Conservation (phyloP, 768 basidiomycete species). For the Kwoniella dendrophila region DNA sequence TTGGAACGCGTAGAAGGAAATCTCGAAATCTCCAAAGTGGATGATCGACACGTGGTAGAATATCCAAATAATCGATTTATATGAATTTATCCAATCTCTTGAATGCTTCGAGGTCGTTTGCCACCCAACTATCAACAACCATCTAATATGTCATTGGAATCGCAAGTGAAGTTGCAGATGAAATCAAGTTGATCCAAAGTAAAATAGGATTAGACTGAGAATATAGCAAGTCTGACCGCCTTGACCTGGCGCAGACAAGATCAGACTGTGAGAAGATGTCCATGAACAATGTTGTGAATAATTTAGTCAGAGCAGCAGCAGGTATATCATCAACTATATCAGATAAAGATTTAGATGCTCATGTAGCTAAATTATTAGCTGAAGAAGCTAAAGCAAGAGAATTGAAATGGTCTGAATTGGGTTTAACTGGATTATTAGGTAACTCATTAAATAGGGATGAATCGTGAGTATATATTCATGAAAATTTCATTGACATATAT, state of each 20-base stretch:
- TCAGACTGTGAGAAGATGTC: slow-evolving; percentile 31
- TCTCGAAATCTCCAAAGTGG: neutral
- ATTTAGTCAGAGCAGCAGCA: slow-evolving; percentile 53
- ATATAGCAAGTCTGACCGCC: no score
- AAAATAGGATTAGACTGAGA: no score
- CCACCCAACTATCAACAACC: slow-evolving; percentile 9
- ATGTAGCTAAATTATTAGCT: slow-evolving; percentile 87
- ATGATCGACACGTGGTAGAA: neutral
- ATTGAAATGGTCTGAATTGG: slow-evolving; percentile 71
- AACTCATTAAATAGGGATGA: slow-evolving; percentile 17
- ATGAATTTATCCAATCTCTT: slow-evolving; percentile 3
- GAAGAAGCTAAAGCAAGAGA: slow-evolving; percentile 92
- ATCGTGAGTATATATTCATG: slow-evolving; percentile 29
- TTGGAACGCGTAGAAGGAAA: slow-evolving; percentile 8
- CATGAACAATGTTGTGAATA: slow-evolving; percentile 50
- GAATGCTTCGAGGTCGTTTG: slow-evolving; percentile 3
- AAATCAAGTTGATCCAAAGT: no score
- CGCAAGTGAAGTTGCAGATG: no score
- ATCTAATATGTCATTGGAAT: neutral
- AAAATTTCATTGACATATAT: neutral
- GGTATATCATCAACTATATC: slow-evolving; percentile 46
- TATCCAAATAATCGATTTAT: neutral
- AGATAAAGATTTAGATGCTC: slow-evolving; percentile 85
- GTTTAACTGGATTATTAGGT: slow-evolving; percentile 73
- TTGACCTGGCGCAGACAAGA: no score